Conservation (phyloP, 106 monocot genomes). For the Gastrodia elata region DNA sequence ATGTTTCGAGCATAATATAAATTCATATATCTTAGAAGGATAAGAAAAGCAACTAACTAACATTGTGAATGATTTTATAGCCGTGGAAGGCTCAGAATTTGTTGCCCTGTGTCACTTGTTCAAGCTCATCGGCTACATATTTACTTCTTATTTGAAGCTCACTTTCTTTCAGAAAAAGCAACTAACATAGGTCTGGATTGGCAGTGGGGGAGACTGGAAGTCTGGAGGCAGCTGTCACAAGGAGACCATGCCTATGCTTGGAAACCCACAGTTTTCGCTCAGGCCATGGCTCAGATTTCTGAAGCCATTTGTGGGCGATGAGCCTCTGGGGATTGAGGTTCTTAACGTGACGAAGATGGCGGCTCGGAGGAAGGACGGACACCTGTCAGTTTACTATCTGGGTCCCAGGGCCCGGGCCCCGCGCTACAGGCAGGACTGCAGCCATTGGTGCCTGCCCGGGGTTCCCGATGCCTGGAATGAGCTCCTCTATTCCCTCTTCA, state of each 20-base stretch:
- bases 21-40: too few relatives aligned
- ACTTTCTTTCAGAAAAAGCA: too few relatives aligned
- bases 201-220: slow-evolving; percentile 39
- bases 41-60: too few relatives aligned
- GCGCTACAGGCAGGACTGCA: slow-evolving; percentile 37
- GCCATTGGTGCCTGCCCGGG: slow-evolving; percentile 48
- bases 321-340: slow-evolving; percentile 6
- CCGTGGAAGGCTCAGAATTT: too few relatives aligned
- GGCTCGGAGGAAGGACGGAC: slow-evolving; percentile 32
- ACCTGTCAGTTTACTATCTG: slow-evolving; percentile 35
- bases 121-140: too few relatives aligned
- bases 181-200: too few relatives aligned
- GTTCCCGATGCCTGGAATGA: slow-evolving; percentile 47
- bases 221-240: slow-evolving; percentile 37
- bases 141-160: too few relatives aligned
- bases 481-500: slow-evolving; percentile 26
- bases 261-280: slow-evolving; percentile 9
- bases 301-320: slow-evolving; percentile 21
- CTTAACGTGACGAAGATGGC: slow-evolving; percentile 37
- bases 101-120: too few relatives aligned
- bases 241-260: slow-evolving; percentile 26
- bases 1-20: too few relatives aligned
- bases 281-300: slow-evolving; percentile 31
- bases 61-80: too few relatives aligned
- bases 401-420: slow-evolving; percentile 22